These are phyloP conservation scores for Phytophthora sp. DNA, from an alignment of 352 stramenopile genomes.

Conservation along the genomic window DNA sequence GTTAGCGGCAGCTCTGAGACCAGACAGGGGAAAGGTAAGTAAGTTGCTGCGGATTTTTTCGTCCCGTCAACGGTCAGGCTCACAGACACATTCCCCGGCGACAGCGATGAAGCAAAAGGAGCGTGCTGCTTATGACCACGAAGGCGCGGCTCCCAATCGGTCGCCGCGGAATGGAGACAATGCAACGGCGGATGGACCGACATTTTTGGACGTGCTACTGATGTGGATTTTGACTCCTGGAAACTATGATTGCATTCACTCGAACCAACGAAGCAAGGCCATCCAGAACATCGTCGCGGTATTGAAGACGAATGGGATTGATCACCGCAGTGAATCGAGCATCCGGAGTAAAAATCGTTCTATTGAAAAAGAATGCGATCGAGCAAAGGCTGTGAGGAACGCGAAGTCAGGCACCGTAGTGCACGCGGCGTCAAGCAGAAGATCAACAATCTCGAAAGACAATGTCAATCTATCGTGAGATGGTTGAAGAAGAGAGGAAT, in stretches of 20 bases:
- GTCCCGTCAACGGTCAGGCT: no score
- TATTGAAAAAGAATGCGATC: conserved; percentile 27
- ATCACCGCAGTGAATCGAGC: conserved; percentile 10
- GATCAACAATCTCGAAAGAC: no score
- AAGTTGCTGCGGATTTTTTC: neutral
- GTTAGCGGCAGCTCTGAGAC: no score
- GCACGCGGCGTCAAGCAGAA: neutral
- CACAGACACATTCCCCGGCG: no score
- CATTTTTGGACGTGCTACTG: conserved; percentile 39
- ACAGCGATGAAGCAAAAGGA: neutral
- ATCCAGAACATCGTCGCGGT: conserved; percentile 10
- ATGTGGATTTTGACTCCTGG: conserved; percentile 34
- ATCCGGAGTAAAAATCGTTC: conserved; percentile 15
- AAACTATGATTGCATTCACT: conserved; percentile 38
- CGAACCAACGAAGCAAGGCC: neutral
- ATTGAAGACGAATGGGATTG: conserved; percentile 14
- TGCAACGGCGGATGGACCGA: conserved; percentile 1
- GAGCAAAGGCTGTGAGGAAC: conserved; percentile 17
- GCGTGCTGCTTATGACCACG: neutral
- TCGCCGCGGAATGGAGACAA: conserved; percentile 25
- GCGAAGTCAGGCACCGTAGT: neutral
- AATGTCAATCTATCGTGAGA: no score
- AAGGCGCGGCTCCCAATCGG: neutral
- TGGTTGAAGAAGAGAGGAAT: no score
- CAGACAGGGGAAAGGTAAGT: neutral